Conservation (phyloP, 345 rosid species). For the Streptanthus diversifolius region DNA sequence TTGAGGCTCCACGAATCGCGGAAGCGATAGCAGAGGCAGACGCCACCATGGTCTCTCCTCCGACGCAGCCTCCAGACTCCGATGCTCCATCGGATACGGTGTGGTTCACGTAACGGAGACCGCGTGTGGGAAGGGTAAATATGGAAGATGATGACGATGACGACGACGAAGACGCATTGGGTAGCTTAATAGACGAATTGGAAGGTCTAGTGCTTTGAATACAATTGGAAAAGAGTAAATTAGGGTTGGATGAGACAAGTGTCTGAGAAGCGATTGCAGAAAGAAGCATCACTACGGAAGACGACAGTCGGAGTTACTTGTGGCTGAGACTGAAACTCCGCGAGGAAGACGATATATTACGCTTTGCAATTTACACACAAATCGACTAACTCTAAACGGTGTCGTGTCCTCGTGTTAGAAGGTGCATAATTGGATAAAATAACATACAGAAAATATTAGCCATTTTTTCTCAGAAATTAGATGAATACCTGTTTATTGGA, state of each 20-base stretch:
- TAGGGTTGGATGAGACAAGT: constrained; percentile 29
- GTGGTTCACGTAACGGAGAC: constrained; percentile 48
- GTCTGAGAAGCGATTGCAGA: constrained; percentile 43
- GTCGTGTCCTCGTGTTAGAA: not conserved
- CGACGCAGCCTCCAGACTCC: not conserved
- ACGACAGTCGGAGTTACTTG: constrained; percentile 19
- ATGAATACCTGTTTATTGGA: too few relatives aligned
- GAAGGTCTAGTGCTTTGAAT: constrained; percentile 27
- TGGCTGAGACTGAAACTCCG: constrained; percentile 33
- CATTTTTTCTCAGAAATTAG: too few relatives aligned
- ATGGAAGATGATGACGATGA: constrained; percentile 34
- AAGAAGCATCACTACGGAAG: constrained; percentile 51
- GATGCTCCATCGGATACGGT: constrained; percentile 40
- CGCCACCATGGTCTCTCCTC: constrained; percentile 36
- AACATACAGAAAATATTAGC: too few relatives aligned
- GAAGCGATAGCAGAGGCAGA: constrained; percentile 82
- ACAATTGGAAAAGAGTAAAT: constrained; percentile 26
- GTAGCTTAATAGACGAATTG: constrained; percentile 34
- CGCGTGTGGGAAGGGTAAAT: constrained; percentile 20
- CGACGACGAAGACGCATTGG: constrained; percentile 31
- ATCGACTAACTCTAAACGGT: not conserved
- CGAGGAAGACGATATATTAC: constrained; percentile 20
- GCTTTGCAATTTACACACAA: not conserved
- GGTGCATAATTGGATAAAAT: not conserved
- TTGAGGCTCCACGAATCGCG: constrained; percentile 61